Conservation (phyloP, 1,284 basidiomycete genomes). For the Moniliella sp. region DNA sequence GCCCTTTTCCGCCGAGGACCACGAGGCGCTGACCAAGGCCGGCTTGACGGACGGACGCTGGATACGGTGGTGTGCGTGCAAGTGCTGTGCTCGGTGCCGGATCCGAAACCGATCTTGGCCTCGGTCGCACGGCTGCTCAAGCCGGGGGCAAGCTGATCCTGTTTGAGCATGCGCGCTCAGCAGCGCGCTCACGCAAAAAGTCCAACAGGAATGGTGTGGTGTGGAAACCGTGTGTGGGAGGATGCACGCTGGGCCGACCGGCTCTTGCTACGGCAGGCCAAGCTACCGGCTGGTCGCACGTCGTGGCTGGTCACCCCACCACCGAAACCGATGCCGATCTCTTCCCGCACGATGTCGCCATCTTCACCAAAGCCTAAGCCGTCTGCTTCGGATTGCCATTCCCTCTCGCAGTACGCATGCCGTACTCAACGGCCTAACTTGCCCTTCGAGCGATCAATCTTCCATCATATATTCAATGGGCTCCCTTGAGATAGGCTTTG, state of each 20-base stretch:
- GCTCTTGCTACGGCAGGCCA: too few species aligned
- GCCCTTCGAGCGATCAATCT: too few species aligned
- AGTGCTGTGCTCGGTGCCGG: slow-evolving; percentile 14
- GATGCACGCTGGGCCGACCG: slow-evolving; percentile 11
- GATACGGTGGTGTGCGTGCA: slow-evolving; percentile 22
- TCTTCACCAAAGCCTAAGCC: slow-evolving; percentile 10
- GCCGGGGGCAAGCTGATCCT: slow-evolving; percentile 16
- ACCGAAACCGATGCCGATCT: slow-evolving; percentile 5
- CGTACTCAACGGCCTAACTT: too few species aligned
- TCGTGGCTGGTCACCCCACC: slow-evolving; percentile 2
- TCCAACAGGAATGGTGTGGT: slow-evolving; percentile 9
- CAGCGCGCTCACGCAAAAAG: slow-evolving; percentile 4
- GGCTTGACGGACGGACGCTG: slow-evolving; percentile 6
- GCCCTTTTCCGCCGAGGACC: slow-evolving; percentile 7
- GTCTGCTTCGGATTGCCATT: background rate
- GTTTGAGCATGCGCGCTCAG: slow-evolving; percentile 17
- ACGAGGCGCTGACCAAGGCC: slow-evolving; percentile 2
- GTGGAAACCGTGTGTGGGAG: slow-evolving; percentile 10
- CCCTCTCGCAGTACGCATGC: background rate
- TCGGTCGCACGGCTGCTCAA: slow-evolving; percentile 10
- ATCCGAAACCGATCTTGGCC: slow-evolving; percentile 10
- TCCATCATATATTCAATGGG: too few species aligned
- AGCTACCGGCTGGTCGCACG: slow-evolving; percentile 10
- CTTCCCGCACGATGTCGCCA: slow-evolving; percentile 10
- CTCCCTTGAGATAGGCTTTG: too few species aligned